phyloP scores from a whole-genome alignment of 495 filamentous ascomycete species.

The Umbilicaria muhlenbergii region DNA sequence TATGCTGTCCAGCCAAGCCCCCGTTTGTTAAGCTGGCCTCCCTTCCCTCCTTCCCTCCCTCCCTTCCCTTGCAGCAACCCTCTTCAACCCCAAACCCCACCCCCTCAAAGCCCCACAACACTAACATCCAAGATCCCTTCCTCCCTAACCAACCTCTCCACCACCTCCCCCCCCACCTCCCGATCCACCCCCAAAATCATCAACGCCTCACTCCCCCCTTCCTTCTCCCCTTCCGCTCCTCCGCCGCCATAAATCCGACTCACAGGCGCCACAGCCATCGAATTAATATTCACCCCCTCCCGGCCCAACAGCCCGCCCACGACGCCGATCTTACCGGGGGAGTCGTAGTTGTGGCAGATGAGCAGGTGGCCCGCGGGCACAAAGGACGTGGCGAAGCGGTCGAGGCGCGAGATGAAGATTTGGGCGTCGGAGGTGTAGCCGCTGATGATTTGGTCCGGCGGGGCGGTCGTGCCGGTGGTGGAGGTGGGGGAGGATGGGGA shows the following conservation, averaged over 20 bases:
- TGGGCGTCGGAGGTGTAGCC: constrained; percentile 44
- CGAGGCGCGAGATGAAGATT: constrained; percentile 48
- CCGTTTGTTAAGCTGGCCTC: too few species aligned
- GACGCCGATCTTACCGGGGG: constrained; percentile 56
- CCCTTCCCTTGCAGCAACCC: too few species aligned
- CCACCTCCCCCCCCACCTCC: constrained; percentile 35
- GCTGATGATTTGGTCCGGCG: constrained; percentile 41
- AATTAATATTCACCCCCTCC: constrained; percentile 52
- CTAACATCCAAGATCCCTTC: constrained; percentile 49
- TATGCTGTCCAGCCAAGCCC: too few species aligned
- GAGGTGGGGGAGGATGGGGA: constrained; percentile 45
- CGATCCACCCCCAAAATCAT: constrained; percentile 59
- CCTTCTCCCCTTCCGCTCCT: constrained; percentile 4
- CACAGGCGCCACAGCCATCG: constrained; percentile 50
- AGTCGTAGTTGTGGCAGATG: constrained; percentile 55
- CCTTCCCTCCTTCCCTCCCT: too few species aligned
- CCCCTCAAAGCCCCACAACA: constrained; percentile 31
- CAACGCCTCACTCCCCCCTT: constrained; percentile 41
- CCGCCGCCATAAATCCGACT: constrained; percentile 12
- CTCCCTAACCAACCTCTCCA: constrained; percentile 33
- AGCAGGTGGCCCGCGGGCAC: constrained; percentile 46
- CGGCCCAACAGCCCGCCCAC: constrained; percentile 47
- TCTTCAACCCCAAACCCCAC: too few species aligned
- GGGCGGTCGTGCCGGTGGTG: constrained; percentile 32
- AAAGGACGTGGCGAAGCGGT: constrained; percentile 47